Evolutionary conservation across 768 basidiomycete species (phyloP), one percentile per base, ranked within the genome.

Genomic region (Tylopilus subfusipes): DNA sequence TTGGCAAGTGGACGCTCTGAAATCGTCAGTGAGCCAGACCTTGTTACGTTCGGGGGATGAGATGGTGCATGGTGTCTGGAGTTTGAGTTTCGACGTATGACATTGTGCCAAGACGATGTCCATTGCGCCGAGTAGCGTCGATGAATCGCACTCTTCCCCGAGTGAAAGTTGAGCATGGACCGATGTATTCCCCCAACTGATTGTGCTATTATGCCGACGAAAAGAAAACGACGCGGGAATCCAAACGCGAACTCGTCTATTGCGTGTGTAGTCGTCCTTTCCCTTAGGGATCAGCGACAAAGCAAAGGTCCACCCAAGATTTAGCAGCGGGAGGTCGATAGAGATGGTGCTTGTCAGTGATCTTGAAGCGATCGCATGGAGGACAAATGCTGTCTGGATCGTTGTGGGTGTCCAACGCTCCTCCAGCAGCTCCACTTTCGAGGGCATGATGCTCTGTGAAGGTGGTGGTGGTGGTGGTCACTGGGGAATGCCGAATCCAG

Each of bases 391-490:
- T 3, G 50, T 44, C 19, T 61, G 42, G 7, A 67, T 42, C 7
- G 49, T 43, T 3, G 61, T 55, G 4, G 50, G 44, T 16, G 55
- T 50, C 64, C 63, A 58, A 29, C 27, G 53, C 27, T 65, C 63
- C 27, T 60, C 54, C 3, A 60, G 38, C 33, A 25, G 53, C 30
- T 42, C 3, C 13, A 33, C 60, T 16, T 9, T 38, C 29, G 5
- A 5, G 14, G 33, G 33, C 18, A 53, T 16, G 18, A 52, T 34
- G 36, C n/a, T n/a, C n/a, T n/a, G n/a, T n/a, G n/a, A n/a, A n/a
- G n/a, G n/a, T n/a, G n/a, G n/a, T n/a, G n/a, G n/a, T n/a, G n/a
- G n/a, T n/a, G 45, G 3, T 4, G 34, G 21, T 21, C 12, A 8
- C 6, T 18, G 8, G 16, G 36, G n/a, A 9, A 6, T n/a, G n/a